Evolutionary conservation across 352 stramenopile genomes (phyloP).

Genomic region (Elongisporangium prolatum): DNA sequence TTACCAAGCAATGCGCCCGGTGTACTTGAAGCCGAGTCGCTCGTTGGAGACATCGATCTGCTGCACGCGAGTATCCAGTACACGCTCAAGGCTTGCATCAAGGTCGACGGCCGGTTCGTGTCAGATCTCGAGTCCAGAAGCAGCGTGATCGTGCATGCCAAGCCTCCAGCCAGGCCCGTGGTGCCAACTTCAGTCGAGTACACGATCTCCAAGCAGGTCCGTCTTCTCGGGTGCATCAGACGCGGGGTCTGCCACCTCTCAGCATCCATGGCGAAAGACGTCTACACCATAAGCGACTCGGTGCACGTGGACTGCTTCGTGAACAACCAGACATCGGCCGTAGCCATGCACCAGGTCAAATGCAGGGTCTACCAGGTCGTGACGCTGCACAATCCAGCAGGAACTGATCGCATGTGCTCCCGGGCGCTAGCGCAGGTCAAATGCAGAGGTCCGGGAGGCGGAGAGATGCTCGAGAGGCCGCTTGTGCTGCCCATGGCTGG

Average conservation of each 20-base stretch:
- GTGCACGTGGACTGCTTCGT: constrained; percentile 65
- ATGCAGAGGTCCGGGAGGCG: constrained; percentile 35
- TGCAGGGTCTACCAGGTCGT: constrained; percentile 61
- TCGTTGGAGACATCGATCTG: constrained; percentile 41
- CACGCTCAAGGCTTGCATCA: constrained; percentile 59
- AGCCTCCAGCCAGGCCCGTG: constrained; percentile 7
- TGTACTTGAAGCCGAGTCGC: constrained; percentile 46
- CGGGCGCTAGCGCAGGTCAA: constrained; percentile 49
- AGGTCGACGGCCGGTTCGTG: constrained; percentile 63
- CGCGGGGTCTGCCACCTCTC: constrained; percentile 57
- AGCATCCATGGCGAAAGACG: constrained; percentile 59
- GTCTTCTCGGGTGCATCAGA: constrained; percentile 46
- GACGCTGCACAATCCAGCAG: constrained; percentile 32
- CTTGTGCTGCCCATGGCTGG: constrained; percentile 50
- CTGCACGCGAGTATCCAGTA: constrained; percentile 77
- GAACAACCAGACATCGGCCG: constrained; percentile 62
- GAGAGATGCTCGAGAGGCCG: constrained; percentile 53
- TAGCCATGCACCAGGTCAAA: constrained; percentile 40
- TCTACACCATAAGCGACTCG: constrained; percentile 50
- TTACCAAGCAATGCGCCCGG: constrained; percentile 47
- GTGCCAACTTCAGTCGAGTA: constrained; percentile 37
- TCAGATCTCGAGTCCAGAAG: constrained; percentile 62
- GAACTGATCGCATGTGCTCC: constrained; percentile 30
- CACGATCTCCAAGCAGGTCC: constrained; percentile 60
- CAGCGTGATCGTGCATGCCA: constrained; percentile 39